Evolutionary conservation across 2,329 filamentous ascomycete genomes (phyloP), one percentile per base, ranked within the genome.

Genomic region (Aspergillus viridinutans): DNA sequence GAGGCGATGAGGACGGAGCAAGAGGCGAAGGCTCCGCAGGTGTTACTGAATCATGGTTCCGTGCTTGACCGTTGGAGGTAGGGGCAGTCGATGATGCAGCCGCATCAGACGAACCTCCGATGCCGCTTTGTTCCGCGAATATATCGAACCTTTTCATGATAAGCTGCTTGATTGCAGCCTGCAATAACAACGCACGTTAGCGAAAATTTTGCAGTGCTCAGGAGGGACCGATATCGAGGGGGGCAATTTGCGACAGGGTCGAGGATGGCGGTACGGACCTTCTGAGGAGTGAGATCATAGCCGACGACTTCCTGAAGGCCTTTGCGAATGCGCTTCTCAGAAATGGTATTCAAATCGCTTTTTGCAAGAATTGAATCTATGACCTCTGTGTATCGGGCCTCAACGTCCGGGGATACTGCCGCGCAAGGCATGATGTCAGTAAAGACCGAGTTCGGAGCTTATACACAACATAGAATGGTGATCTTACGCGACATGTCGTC

Each of bases 91-190:
- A 53, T 4, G 60, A 54, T 10, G 60, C 50, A 28, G 65, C 63
- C 29, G 67, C 62, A 38, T 72, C 70, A 23, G 73, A 61, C 3
- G 72, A 65, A 6, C 64, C 68, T 49, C 64, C 74, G 56, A 71
- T 69, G 20, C 72, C 74, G 64, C 75, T 76, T 43, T 74, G 73
- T 45, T 76, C 74, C 28, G 81, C 80, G 51, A 88, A 83, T 56
- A 86, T 83, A 67, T 92, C 89, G 72, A 92, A 92, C 20, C 89
- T 85, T 63, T 84, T 81, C 75, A 88, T 86, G 55, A 92, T 91
- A 50, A 92, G 79, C 52, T 78, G 78, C 70, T 90, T 90, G 73
- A 91, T 87, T 14, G 85, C 84, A 69, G 81, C 78, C 88, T 90
- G 54, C 53, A 47, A 47, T 43, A 10, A 35, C 49, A 58, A 55